Evolutionary conservation across 1,139 yeast species (phyloP).

Genomic region (Entelexis paramagnoliae): DNA sequence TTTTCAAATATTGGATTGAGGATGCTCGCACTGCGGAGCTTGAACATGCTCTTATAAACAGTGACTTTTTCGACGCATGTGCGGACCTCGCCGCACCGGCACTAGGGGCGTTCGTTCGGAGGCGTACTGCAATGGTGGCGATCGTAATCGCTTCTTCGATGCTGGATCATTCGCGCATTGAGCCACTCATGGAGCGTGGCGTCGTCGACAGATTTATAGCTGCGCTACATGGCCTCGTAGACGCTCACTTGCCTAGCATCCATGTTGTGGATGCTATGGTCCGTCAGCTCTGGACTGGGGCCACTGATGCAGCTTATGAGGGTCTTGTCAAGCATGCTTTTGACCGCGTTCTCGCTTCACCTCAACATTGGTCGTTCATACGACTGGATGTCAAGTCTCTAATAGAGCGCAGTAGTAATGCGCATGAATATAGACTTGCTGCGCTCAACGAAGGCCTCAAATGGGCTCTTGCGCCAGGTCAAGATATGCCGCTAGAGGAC

Average conservation of each 20-base stretch:
- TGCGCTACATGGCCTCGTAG: neutral
- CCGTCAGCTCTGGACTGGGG: neutral
- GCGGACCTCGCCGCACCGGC: neutral
- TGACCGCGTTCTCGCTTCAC: neutral
- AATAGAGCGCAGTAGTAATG: neutral
- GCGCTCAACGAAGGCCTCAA: neutral
- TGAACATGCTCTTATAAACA: slow-evolving; percentile 1
- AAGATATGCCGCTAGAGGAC: too few species aligned
- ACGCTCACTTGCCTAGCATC: neutral
- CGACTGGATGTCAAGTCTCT: neutral
- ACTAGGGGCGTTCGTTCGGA: neutral
- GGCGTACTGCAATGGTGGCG: neutral
- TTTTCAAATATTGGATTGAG: neutral
- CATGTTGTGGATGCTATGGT: neutral
- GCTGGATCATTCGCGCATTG: neutral
- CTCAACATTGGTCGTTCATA: neutral
- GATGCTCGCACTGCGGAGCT: neutral
- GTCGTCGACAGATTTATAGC: neutral
- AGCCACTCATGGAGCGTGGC: neutral
- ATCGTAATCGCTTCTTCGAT: neutral
- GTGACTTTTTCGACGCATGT: neutral
- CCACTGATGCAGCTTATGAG: neutral
- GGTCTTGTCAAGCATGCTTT: neutral
- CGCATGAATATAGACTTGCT: neutral
- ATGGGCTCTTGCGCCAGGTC: neutral